Percentiles rank a stretch among this genome's conserved stretches.
Conservation (phyloP, 2,329 filamentous ascomycete genomes). For the Colletotrichum lini region DNA sequence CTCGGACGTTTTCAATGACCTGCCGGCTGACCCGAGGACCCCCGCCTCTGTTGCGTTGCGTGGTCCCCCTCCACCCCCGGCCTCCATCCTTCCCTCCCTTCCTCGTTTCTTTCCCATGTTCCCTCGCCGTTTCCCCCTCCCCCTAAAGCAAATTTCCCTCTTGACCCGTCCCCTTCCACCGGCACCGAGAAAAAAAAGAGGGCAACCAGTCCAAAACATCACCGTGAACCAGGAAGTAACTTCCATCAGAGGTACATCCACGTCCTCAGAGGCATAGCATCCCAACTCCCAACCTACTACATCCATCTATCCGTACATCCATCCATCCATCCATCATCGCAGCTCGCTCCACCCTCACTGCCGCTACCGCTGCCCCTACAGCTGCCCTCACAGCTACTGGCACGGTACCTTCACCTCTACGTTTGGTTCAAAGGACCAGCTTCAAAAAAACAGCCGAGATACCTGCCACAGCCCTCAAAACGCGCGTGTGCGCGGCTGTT, state of each 20-base stretch:
- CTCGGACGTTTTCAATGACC: background rate
- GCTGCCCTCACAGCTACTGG: background rate
- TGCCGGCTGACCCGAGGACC: constrained; percentile 2
- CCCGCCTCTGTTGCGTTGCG: constrained; percentile 5
- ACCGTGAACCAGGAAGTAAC: constrained; percentile 56
- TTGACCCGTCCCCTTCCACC: constrained; percentile 38
- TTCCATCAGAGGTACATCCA: constrained; percentile 57
- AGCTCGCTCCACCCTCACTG: constrained; percentile 19
- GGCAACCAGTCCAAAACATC: constrained; percentile 57
- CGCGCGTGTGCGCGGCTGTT: constrained; percentile 4
- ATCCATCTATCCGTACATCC: background rate
- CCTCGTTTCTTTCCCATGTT: constrained; percentile 43
- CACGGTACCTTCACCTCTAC: constrained; percentile 1
- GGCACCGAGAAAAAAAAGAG: constrained; percentile 46
- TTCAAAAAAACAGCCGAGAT: background rate
- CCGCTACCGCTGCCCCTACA: constrained; percentile 7
- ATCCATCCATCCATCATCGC: constrained; percentile 20
- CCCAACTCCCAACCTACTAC: constrained; percentile 31
- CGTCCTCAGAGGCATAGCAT: constrained; percentile 32
- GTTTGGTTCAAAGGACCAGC: background rate
- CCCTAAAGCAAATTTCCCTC: constrained; percentile 39
- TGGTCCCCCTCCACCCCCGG: constrained; percentile 1
- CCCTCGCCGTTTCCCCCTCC: constrained; percentile 30
- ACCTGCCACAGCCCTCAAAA: background rate
- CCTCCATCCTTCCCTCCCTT: constrained; percentile 34